These are phyloP conservation scores for Bipolaris sorokiniana DNA, from an alignment of 2,329 filamentous ascomycete genomes.

Conservation along the genomic window DNA sequence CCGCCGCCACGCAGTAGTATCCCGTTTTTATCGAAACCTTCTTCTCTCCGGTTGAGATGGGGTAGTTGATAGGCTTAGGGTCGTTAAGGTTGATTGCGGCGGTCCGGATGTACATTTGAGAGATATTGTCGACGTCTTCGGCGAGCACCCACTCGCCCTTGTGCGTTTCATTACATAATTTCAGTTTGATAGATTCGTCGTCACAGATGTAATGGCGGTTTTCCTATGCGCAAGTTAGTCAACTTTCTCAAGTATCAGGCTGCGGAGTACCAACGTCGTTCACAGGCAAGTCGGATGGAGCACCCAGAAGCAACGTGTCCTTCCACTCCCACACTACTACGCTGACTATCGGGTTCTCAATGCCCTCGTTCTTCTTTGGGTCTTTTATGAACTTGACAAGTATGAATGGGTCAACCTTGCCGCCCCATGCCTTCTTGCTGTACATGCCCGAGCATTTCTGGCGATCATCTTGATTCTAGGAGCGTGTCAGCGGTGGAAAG, in stretches of 20 bases:
- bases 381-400: conserved; percentile 75
- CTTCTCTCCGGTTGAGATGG: conserved; percentile 61
- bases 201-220: conserved; percentile 78
- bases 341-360: conserved; percentile 77
- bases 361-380: conserved; percentile 58
- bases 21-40: conserved; percentile 70
- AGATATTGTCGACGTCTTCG: conserved; percentile 73
- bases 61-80: conserved; percentile 76
- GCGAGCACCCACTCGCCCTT: conserved; percentile 84
- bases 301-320: conserved; percentile 79
- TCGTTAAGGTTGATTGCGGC: conserved; percentile 82
- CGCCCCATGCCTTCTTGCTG: conserved; percentile 86
- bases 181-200: conserved; percentile 68
- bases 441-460: conserved; percentile 96
- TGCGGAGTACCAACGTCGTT: conserved; percentile 32
- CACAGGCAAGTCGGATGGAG: conserved; percentile 52
- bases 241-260: background rate
- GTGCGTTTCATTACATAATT: conserved; percentile 76
- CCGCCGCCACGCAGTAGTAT: conserved; percentile 92
- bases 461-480: conserved; percentile 76
- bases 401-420: conserved; percentile 87
- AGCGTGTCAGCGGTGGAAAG: conserved; percentile 3
- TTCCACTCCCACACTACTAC: conserved; percentile 94
- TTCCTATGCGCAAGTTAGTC: conserved; percentile 29
- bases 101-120: conserved; percentile 75